These are phyloP conservation scores for Pyracantha coccinea DNA, from an alignment of 331 rosid species.

Conservation along the genomic window DNA sequence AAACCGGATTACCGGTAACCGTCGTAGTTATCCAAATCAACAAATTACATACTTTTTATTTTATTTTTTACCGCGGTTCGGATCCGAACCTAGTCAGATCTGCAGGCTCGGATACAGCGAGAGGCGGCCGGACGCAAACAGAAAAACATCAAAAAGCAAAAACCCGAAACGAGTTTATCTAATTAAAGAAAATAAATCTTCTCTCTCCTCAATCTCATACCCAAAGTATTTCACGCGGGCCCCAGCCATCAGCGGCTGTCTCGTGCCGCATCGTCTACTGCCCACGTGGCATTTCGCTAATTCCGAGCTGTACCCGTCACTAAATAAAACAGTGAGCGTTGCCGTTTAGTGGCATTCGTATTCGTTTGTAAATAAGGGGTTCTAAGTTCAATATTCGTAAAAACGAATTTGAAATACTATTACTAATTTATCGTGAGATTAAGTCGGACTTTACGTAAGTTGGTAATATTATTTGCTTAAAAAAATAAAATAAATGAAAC, in stretches of 20 bases:
- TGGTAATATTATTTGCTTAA: no score
- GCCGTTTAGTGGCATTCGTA: rapidly evolving
- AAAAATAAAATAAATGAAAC: background rate
- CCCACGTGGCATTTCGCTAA: constrained; percentile 27
- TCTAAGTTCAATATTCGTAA: rapidly evolving
- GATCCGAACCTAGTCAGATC: constrained; percentile 12
- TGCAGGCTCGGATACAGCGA: background rate
- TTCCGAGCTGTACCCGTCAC: constrained; percentile 19
- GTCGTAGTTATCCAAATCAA: background rate
- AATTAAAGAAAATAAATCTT: background rate
- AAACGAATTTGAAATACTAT: no score
- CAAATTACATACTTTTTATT: background rate
- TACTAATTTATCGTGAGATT: rapidly evolving
- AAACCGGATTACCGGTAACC: no score
- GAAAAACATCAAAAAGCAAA: background rate
- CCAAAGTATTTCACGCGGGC: constrained; percentile 11
- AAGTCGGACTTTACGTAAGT: rapidly evolving
- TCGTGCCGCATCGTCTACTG: constrained; percentile 39
- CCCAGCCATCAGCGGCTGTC: constrained; percentile 38
- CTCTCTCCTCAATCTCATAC: background rate
- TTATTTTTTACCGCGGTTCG: constrained; percentile 4
- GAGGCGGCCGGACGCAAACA: constrained; percentile 7
- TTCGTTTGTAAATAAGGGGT: rapidly evolving
- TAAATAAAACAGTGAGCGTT: background rate
- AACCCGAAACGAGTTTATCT: background rate